Evolutionary conservation across 192 early-diverging fungal species (phyloP).

Genomic region (Coemansia sp.): DNA sequence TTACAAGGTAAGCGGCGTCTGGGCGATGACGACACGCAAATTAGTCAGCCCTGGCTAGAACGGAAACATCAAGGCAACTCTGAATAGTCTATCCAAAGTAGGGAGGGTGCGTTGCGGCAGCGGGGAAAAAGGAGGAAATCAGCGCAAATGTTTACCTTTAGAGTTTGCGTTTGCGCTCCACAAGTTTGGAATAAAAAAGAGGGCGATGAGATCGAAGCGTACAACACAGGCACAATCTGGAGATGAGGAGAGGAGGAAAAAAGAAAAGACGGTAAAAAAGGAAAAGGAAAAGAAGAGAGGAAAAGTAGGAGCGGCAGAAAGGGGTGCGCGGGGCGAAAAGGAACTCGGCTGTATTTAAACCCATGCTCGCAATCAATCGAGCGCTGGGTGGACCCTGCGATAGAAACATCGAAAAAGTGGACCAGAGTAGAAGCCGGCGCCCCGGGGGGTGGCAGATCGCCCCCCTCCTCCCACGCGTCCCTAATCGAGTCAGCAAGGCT

Average conservation of each 20-base stretch:
- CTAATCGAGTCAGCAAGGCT: slow-evolving; percentile 9
- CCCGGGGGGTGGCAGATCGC: neutral
- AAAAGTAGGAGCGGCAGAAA: neutral
- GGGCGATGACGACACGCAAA: slow-evolving; percentile 4
- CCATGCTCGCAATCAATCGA: neutral
- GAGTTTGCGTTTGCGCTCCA: neutral
- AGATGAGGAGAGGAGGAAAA: neutral
- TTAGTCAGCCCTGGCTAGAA: neutral
- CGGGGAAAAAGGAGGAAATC: neutral
- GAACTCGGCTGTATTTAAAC: neutral
- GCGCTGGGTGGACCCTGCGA: neutral
- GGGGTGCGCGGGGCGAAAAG: neutral
- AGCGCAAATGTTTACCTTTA: neutral
- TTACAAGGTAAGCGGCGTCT: neutral
- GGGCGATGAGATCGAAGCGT: neutral
- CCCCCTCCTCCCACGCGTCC: neutral
- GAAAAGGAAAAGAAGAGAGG: neutral
- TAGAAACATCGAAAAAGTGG: neutral
- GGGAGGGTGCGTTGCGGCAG: no score
- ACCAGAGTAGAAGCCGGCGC: neutral
- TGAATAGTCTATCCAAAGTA: neutral
- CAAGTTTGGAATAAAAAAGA: neutral
- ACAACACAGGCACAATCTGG: no score
- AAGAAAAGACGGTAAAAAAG: neutral
- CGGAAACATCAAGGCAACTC: neutral